Evolutionary conservation across 345 rosid genomes (phyloP).

Genomic region (Arabidopsis thaliana): TAIR10.1 NC_003075.7:7734501-7735000

Average conservation of each 20-base stretch:
- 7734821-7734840: slow-evolving; percentile 15
- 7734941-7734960: slow-evolving; percentile 42
- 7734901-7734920: slow-evolving; percentile 43
- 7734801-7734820: slow-evolving; percentile 10
- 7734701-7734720: slow-evolving; percentile 24
- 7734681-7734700: slow-evolving; percentile 27
- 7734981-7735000: neutral
- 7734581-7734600: neutral
- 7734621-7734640: slow-evolving; percentile 18
- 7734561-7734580: neutral
- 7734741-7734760: slow-evolving; percentile 18
- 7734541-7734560: neutral
- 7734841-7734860: slow-evolving; percentile 45
- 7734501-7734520: neutral
- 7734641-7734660: slow-evolving; percentile 35
- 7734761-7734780: slow-evolving; percentile 25
- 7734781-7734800: slow-evolving; percentile 2
- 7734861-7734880: slow-evolving; percentile 46
- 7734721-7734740: slow-evolving; percentile 28
- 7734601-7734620: slow-evolving; percentile 18
- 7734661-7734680: slow-evolving; percentile 18
- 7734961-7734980: slow-evolving; percentile 45
- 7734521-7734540: neutral
- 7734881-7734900: slow-evolving; percentile 50
- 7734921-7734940: slow-evolving; percentile 21